A percentile compares a stretch with the other conserved stretches of the same genome.
phyloP scores from a whole-genome alignment of 2,329 filamentous ascomycete species.

The Myriosclerotinia curreyana region DNA sequence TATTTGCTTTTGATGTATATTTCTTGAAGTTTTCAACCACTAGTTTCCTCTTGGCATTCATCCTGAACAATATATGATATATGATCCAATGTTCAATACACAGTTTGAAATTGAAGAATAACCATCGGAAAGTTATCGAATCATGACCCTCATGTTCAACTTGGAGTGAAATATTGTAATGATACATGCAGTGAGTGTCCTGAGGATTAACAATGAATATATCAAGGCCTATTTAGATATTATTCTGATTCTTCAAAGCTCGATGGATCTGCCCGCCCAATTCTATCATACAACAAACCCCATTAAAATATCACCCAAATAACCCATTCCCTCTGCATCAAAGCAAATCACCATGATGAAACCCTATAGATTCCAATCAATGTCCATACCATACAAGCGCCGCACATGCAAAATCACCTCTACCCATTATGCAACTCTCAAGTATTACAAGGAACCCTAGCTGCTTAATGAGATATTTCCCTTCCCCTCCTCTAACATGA shows the following conservation, averaged over 20 bases:
- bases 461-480: too few relatives aligned
- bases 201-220: not conserved
- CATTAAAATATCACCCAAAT: not conserved
- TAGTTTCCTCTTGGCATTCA: not conserved
- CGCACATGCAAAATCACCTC: not conserved
- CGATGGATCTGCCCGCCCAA: too few relatives aligned
- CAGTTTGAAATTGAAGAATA: not conserved
- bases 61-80: not conserved
- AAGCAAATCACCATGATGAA: not conserved
- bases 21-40: not conserved
- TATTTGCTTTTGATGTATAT: slow-evolving; percentile 4
- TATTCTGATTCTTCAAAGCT: not conserved
- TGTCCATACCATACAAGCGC: not conserved
- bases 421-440: not conserved
- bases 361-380: too few relatives aligned
- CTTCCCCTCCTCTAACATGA: not conserved
- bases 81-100: not conserved
- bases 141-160: not conserved
- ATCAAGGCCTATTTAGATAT: not conserved
- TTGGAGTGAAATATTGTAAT: not conserved
- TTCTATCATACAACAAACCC: not conserved
- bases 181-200: not conserved
- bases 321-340: not conserved
- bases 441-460: not conserved
- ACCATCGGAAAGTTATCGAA: not conserved